Evolutionary conservation across 331 rosid genomes (phyloP), one percentile per base, ranked within the genome.

Genomic region (Saraca asoca): DNA sequence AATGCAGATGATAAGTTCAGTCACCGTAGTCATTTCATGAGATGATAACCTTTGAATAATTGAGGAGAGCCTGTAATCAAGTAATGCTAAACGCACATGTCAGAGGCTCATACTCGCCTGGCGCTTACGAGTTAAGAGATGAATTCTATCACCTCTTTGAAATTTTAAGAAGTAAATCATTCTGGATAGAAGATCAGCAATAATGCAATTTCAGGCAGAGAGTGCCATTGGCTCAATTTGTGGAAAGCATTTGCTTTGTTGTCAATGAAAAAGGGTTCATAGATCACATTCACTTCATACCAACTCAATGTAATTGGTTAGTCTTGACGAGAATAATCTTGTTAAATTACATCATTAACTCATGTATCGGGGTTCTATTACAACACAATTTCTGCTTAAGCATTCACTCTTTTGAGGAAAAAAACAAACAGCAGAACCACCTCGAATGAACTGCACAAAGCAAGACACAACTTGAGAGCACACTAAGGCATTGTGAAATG

Each of bases 401-500:
- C 73, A 56, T 71, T 66, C 66, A 64, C 70, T 66, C 51, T 58
- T 57, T 50, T 10, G 62, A 71, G 52, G 63, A 58, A 77, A n/a
- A 24, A 24, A 24, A 24, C 31, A 24, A 57, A 70, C 63, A 63
- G 64, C 72, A 73, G 78, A 73, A 79, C 57, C 11, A 58, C 68
- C 80, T 73, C 72, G 75, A 75, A 57, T 45, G 71, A 75, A 68
- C 73, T 64, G 78, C 80, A 70, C 35, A 60, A 24, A 70, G 78
- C 59, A 79, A 68, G 73, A 75, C 50, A 73, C 57, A 80, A 74
- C 67, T 68, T 70, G 62, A 62, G 75, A 79, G 75, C 74, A 51
- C 59, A 65, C 63, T 81, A 64, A 73, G 69, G 62, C 82, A 74
- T 55, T 54, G 39, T 78, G 76, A 68, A 68, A 69, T 64, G 77